phyloP scores from a whole-genome alignment of 2,329 filamentous ascomycete genomes.

The Sphaerulina vaccinii region DNA sequence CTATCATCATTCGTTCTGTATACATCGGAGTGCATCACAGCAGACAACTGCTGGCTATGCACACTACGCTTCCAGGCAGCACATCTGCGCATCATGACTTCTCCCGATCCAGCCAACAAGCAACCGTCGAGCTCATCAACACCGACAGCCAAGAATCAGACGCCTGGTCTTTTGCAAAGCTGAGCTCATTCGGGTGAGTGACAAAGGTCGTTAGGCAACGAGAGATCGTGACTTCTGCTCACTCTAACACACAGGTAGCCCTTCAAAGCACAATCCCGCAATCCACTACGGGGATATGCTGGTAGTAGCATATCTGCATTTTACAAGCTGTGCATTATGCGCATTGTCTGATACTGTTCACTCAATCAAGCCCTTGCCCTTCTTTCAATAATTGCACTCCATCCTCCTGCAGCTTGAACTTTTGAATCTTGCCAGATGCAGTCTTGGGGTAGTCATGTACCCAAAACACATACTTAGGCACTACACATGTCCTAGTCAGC shows the following conservation, averaged over 20 bases:
- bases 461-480: conserved; percentile 89
- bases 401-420: conserved; percentile 76
- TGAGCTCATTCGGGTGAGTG: too few species aligned
- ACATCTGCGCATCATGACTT: conserved; percentile 16
- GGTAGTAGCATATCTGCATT: too few species aligned
- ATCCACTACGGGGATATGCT: too few species aligned
- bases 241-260: too few species aligned
- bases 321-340: too few species aligned
- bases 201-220: too few species aligned
- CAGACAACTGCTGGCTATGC: conserved; percentile 16
- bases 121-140: neutral
- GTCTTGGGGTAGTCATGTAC: conserved; percentile 86
- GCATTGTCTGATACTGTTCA: too few species aligned
- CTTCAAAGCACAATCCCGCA: too few species aligned
- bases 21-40: conserved; percentile 13
- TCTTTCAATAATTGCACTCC: conserved; percentile 53
- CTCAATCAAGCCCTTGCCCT: conserved; percentile 32
- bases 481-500: conserved; percentile 40
- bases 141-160: conserved; percentile 5
- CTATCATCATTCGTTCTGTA: too few species aligned
- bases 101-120: conserved; percentile 1
- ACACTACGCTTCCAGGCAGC: conserved; percentile 15
- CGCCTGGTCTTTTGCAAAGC: too few species aligned
- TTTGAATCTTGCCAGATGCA: conserved; percentile 94
- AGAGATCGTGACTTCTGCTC: too few species aligned